Evolutionary conservation across 2,329 filamentous ascomycete species (phyloP), one percentile per base, ranked within the genome.

Genomic region (Verticillium longisporum): DNA sequence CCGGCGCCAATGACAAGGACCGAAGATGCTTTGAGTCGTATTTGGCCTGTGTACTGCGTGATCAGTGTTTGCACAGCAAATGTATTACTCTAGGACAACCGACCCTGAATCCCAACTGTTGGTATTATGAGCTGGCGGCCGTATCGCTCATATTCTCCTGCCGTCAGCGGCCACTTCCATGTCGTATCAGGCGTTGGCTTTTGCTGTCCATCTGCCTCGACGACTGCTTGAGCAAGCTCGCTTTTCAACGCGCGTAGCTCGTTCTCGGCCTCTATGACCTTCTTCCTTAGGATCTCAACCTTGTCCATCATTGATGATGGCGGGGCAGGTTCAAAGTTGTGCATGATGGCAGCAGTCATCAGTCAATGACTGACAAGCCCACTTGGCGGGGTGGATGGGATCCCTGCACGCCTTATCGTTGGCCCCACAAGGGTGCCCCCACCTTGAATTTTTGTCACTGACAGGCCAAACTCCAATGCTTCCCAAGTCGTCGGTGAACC

Each of bases 51-150:
- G 2, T 5, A 7, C 92, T 92, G 61, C 26, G 2, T 5, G 6
- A 36, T 41, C n/a, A 38, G 60, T 56, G 54, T 60, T 38, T 3
- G 4, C 62, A 55, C 60, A 26, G 21, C 59, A 18, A 61, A 60
- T 32, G 13, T 2, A 26, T 60, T 15, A 32, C 4, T 45, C n/a
- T 10, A 21, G 21, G 7, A 4, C 1, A 31, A 15, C 73, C 63
- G 57, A 90, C 90, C 91, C 73, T 87, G 80, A 1, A 96, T 78
- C 0, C 93, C 92, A 63, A 97, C 80, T 61, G 89, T 85, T 0
- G 92, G 89, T 63, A 97, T 85, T 65, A 98, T 93, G 78, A 98
- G 88, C 75, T 97, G 94, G 45, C 94, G 83, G 7, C 91, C 92
- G 77, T 98, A 98, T 63, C 93, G 84, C 65, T 86, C 85, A 72